phyloP scores from a whole-genome alignment of 2,329 filamentous ascomycete genomes.

The Chaetomium strumarium region DNA sequence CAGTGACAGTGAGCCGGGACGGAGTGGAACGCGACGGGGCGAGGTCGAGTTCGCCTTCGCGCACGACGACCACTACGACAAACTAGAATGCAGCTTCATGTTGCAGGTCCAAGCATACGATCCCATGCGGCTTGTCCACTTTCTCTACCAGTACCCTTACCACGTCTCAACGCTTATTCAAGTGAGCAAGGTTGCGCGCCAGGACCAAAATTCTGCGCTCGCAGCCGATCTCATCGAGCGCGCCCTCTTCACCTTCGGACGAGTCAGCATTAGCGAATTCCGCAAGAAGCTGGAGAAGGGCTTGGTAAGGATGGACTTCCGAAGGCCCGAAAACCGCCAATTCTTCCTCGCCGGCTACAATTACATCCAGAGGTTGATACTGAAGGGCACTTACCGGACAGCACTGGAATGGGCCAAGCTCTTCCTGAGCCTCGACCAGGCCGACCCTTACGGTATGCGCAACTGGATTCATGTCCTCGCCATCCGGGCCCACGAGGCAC shows the following conservation, averaged over 20 bases:
- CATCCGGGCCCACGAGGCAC: constrained; percentile 69
- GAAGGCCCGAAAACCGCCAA: constrained; percentile 80
- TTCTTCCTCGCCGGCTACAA: constrained; percentile 87
- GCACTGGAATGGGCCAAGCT: constrained; percentile 92
- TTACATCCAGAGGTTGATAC: constrained; percentile 77
- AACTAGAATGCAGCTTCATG: constrained; percentile 70
- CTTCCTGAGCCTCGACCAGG: constrained; percentile 65
- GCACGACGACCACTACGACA: constrained; percentile 69
- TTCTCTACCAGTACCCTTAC: constrained; percentile 73
- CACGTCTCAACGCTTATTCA: constrained; percentile 92
- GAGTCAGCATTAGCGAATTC: constrained; percentile 79
- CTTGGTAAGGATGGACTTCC: constrained; percentile 74
- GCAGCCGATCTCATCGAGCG: constrained; percentile 84
- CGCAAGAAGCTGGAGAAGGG: constrained; percentile 69
- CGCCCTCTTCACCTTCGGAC: constrained; percentile 88
- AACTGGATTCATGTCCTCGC: constrained; percentile 80
- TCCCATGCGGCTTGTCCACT: constrained; percentile 71
- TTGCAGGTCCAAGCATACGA: constrained; percentile 76
- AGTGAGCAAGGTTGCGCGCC: constrained; percentile 85
- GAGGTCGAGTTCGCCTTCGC: constrained; percentile 70
- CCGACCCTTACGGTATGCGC: constrained; percentile 77
- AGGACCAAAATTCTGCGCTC: constrained; percentile 81
- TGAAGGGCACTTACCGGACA: constrained; percentile 90
- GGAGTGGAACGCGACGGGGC: constrained; percentile 32
- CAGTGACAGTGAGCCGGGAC: constrained; percentile 28